Base-by-base conservation (phyloP, 768 basidiomycete genomes). In the Gymnopilus junonius region DNA sequence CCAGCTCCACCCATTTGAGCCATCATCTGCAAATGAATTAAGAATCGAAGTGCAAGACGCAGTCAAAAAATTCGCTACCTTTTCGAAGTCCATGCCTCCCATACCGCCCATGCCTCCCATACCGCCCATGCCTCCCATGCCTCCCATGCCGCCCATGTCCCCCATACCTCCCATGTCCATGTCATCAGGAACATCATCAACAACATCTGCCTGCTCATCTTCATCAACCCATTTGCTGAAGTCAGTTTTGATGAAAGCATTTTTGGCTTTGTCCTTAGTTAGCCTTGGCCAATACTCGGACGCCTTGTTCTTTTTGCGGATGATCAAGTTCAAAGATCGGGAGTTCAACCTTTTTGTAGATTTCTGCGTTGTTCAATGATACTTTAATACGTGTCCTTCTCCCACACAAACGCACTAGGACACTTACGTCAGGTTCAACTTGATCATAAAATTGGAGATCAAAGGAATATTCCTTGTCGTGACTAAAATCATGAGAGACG, bases 191-290 rank as follows among this genome's bases (percentile, higher is more conserved):
- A 76, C 73, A n/a, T 79, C 62, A 8, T 65, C 71, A 1, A 75
- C 67, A 23, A 77, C 84, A 55, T 82, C 91, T 40, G 93, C 91
- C 78, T 98, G 97, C 74, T 99, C 96, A 73, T 98, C 97, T 80
- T 98, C 96, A 71, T 98, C 96, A 42, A 92, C 91, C 95, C 95
- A 98, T 80, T 93, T 97, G 67, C 82, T 82, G 75, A 98, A 98
- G 76, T 98, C 94, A 46, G 95, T 97, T 85, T 97, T 98, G 76
- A 98, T 80, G 78, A 87, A 96, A 61, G 88, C 80, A 55, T 83
- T 87, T 77, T 85, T 93, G 63, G 85, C 72, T 76, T 95, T 96
- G 63, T 92, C 92, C 76, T 97, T 95, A 50, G 93, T 95, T 55
- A 99, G 81, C 61, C 96, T 86, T 25, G 94, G 93, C 97, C 97